phyloP scores from a whole-genome alignment of 1,139 yeast species.

The Yamadazyma conglobata region DNA sequence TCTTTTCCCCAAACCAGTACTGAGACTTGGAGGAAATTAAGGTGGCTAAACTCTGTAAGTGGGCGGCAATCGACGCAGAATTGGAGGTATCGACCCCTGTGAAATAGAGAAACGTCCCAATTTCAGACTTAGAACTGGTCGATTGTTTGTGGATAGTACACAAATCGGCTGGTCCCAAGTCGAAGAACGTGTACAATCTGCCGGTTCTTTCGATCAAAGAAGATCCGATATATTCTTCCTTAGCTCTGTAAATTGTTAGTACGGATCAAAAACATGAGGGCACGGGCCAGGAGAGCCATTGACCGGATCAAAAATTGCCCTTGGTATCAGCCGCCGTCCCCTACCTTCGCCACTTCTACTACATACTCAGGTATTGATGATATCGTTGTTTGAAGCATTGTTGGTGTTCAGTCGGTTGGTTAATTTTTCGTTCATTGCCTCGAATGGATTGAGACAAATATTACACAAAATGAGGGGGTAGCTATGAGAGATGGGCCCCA shows the following conservation, averaged over 20 bases:
- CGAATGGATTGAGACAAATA: constrained; percentile 3
- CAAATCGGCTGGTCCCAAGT: constrained; percentile 88
- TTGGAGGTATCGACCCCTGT: constrained; percentile 58
- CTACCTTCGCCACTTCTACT: constrained; percentile 4
- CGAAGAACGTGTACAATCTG: constrained; percentile 43
- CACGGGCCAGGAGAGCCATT: background rate
- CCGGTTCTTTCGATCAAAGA: constrained; percentile 52
- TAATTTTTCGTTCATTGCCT: constrained; percentile 7
- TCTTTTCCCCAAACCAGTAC: constrained; percentile 62
- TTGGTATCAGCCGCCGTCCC: too few relatives aligned
- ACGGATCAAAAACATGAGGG: too few relatives aligned
- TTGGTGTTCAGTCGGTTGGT: constrained; percentile 1
- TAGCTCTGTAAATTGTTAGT: constrained; percentile 27
- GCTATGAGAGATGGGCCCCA: too few relatives aligned
- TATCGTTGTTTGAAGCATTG: constrained; percentile 41
- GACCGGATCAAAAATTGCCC: too few relatives aligned
- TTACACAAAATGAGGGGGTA: constrained; percentile 3
- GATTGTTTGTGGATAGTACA: constrained; percentile 62
- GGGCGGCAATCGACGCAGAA: constrained; percentile 64
- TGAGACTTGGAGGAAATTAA: constrained; percentile 56
- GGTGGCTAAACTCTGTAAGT: constrained; percentile 72
- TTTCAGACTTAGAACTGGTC: constrained; percentile 39
- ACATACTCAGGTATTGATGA: constrained; percentile 48
- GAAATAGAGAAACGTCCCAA: constrained; percentile 54
- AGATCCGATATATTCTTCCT: constrained; percentile 49